A percentile compares a stretch with the other conserved stretches of the same genome.
Evolutionary conservation across 2,329 filamentous ascomycete species (phyloP).

Genomic region (Xylaria sp.): DNA sequence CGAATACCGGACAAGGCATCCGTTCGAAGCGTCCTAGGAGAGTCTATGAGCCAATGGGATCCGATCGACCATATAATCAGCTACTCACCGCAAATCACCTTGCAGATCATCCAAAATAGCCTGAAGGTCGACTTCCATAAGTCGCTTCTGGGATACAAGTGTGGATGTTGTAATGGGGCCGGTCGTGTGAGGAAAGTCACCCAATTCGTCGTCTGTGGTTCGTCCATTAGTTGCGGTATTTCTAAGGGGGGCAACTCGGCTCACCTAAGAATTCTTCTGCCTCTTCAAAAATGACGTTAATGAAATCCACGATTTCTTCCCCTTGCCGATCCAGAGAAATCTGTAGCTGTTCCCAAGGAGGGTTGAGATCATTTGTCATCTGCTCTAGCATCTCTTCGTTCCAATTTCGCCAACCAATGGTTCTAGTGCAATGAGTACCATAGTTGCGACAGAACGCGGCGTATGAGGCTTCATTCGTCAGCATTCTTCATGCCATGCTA

Average conservation of each 20-base stretch:
- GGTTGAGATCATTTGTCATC: conserved; percentile 52
- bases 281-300: conserved; percentile 38
- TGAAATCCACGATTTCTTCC: conserved; percentile 8
- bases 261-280: conserved; percentile 28
- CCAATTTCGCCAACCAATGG: conserved; percentile 53
- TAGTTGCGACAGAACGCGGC: conserved; percentile 57
- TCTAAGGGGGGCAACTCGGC: neutral
- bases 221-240: conserved; percentile 3
- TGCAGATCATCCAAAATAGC: conserved; percentile 44
- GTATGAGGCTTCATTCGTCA: conserved; percentile 46
- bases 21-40: conserved; percentile 49
- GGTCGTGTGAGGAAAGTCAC: conserved; percentile 6
- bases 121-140: conserved; percentile 46
- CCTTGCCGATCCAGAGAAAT: conserved; percentile 29
- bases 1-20: conserved; percentile 52
- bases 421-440: conserved; percentile 51
- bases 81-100: conserved; percentile 29
- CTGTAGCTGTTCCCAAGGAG: conserved; percentile 50
- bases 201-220: conserved; percentile 22
- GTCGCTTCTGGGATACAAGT: conserved; percentile 45
- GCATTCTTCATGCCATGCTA: conserved; percentile 54
- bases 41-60: conserved; percentile 16
- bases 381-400: conserved; percentile 56
- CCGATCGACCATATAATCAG: conserved; percentile 15
- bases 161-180: conserved; percentile 42